Conservation (phyloP, 495 filamentous ascomycete genomes). For the Entonaema liquescens region DNA sequence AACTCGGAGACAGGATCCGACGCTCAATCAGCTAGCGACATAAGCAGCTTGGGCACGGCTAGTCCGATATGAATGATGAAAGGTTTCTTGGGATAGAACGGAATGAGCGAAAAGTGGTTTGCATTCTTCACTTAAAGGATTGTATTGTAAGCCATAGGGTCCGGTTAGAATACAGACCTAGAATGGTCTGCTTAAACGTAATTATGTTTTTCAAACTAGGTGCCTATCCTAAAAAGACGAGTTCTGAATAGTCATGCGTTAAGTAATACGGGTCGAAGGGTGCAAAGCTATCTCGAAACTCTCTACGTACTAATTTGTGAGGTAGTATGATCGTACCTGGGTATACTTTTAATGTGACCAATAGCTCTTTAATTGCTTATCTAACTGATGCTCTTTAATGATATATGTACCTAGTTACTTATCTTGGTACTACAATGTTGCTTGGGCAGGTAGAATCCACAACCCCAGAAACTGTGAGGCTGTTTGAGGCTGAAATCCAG, state of each 20-base stretch:
- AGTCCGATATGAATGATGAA: constrained; percentile 39
- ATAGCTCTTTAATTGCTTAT: background rate
- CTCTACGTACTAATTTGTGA: background rate
- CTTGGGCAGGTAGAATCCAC: background rate
- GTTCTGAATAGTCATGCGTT: background rate
- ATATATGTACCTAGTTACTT: background rate
- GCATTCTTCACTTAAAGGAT: constrained; percentile 14
- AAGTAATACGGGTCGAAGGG: background rate
- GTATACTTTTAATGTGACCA: background rate
- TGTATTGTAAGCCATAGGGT: constrained; percentile 12
- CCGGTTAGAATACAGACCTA: constrained; percentile 1
- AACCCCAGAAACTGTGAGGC: constrained; percentile 25
- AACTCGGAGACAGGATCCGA: constrained; percentile 45
- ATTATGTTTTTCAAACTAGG: background rate
- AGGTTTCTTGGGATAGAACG: constrained; percentile 25
- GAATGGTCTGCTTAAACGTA: constrained; percentile 1
- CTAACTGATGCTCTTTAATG: background rate
- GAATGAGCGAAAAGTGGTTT: background rate
- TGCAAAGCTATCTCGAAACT: background rate
- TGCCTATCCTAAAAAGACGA: background rate
- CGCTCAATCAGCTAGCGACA: constrained; percentile 39
- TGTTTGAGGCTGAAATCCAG: constrained; percentile 31
- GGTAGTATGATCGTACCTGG: too few species aligned
- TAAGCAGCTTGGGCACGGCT: constrained; percentile 45
- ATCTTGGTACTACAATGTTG: background rate